Conservation (phyloP, 441 rosid species). For the Flueggea neowawraea region DNA sequence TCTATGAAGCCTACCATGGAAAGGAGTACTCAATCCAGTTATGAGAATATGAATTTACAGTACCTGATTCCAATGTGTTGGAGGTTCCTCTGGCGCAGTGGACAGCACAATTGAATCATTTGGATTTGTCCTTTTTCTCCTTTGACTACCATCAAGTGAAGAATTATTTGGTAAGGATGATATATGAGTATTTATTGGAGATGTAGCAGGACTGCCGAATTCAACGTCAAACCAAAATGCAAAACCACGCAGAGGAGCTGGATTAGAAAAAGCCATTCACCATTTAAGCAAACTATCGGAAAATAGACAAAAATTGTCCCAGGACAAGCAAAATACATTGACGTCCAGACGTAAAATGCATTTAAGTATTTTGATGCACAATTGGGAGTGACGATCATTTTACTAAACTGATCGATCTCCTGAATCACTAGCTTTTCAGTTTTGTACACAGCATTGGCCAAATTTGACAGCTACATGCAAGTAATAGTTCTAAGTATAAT, state of each 20-base stretch:
- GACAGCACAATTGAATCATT: constrained; percentile 75
- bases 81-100: constrained; percentile 92
- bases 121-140: constrained; percentile 71
- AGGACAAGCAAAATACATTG: too few species aligned
- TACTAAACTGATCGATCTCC: too few species aligned
- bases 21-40: constrained; percentile 5
- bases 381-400: too few species aligned
- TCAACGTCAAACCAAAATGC: constrained; percentile 99
- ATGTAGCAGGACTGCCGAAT: constrained; percentile 53
- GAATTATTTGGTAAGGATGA: constrained; percentile 29
- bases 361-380: too few species aligned
- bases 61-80: constrained; percentile 99
- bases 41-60: constrained; percentile 1
- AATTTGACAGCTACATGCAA: not conserved
- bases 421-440: too few species aligned
- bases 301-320: too few species aligned
- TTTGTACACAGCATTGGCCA: too few species aligned
- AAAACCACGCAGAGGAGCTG: constrained; percentile 97
- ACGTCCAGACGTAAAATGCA: too few species aligned
- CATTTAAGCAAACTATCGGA: too few species aligned
- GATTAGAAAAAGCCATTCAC: not conserved
- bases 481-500: not conserved
- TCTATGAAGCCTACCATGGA: not conserved
- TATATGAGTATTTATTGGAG: constrained; percentile 31
- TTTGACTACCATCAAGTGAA: constrained; percentile 45